Evolutionary conservation across 176 grass and related monocot species (phyloP), one percentile per base, ranked within the genome.

Genomic region (Dendrocalamus sinicus): DNA sequence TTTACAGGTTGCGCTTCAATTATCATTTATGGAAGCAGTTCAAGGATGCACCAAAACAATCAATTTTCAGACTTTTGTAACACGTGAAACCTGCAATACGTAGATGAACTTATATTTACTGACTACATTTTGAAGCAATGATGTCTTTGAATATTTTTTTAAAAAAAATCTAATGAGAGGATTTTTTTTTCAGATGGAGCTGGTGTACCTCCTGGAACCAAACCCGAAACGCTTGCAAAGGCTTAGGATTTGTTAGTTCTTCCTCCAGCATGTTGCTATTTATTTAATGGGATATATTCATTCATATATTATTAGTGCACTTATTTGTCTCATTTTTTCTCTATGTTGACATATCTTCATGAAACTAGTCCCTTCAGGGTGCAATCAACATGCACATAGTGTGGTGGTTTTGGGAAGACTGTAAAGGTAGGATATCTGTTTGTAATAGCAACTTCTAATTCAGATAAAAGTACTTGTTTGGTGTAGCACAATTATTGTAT

Each of bases 161-260:
- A 5, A 37, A 37, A 35, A 37, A 37, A 37, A 39, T 39, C 67
- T 85, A 5, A 79, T 66, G 28, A 67, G 6, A 16, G 10, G 1
- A 73, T 37, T 3, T 44, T 41, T 44, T 41, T 23, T 57, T 76
- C 82, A 99, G 93, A 76, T 86, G 96, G 94, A 82, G 86, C 90
- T 84, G 96, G 96, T 52, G 92, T 99, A 16, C 96, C 96, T 84
- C 71, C 90, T 79, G 93, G 96, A 87, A 99, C 90, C 57, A 96
- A 80, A 89, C 96, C 93, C 57, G 89, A 99, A 90, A 96, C 96
- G n/a, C 79, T 83, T 99, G 96, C 84, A 91, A 81, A 75, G 96
- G 96, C 48, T 85, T 94, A 80, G 92, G 96, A 91, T 75, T 89
- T 86, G 94, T 98, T 90, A 83, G 93, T 93, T 75, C 70, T 75